Evolutionary conservation across 2,329 filamentous ascomycete species (phyloP).

Genomic region (Verruconis gallopava): DNA sequence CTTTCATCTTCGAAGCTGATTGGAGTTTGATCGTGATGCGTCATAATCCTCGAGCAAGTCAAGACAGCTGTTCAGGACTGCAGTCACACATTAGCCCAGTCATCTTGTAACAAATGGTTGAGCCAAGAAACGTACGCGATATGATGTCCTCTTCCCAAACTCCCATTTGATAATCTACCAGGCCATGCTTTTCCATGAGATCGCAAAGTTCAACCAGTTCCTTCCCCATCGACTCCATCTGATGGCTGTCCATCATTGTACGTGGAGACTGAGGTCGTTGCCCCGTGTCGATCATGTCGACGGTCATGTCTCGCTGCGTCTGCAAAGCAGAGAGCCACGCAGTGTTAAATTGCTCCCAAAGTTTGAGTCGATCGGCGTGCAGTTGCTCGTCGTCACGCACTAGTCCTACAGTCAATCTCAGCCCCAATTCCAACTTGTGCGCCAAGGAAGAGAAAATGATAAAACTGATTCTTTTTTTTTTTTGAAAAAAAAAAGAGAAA

Average conservation of each 20-base stretch:
- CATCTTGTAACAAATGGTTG: background rate
- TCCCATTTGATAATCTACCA: slow-evolving; percentile 95
- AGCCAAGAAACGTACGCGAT: slow-evolving; percentile 48
- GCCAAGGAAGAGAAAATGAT: slow-evolving; percentile 14
- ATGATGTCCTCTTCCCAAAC: slow-evolving; percentile 92
- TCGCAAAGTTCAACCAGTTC: slow-evolving; percentile 76
- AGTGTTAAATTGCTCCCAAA: slow-evolving; percentile 92
- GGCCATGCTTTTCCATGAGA: slow-evolving; percentile 73
- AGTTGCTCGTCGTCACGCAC: slow-evolving; percentile 68
- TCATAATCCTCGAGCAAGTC: slow-evolving; percentile 35
- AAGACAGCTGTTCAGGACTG: slow-evolving; percentile 41
- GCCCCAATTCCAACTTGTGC: no score
- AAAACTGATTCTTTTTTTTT: background rate
- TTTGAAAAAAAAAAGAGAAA: no score
- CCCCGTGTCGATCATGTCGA: slow-evolving; percentile 45
- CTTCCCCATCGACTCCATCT: slow-evolving; percentile 65
- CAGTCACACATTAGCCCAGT: slow-evolving; percentile 11
- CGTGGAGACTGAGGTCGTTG: slow-evolving; percentile 45
- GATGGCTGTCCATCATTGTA: slow-evolving; percentile 53
- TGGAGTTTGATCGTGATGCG: background rate
- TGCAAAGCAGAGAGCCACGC: slow-evolving; percentile 79
- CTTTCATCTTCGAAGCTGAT: background rate
- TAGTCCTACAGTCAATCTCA: slow-evolving; percentile 50
- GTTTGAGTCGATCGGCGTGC: slow-evolving; percentile 61
- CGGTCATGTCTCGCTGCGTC: slow-evolving; percentile 64